phyloP scores from a whole-genome alignment of 805 yeast species.

The Myxozyma kluyveri region DNA sequence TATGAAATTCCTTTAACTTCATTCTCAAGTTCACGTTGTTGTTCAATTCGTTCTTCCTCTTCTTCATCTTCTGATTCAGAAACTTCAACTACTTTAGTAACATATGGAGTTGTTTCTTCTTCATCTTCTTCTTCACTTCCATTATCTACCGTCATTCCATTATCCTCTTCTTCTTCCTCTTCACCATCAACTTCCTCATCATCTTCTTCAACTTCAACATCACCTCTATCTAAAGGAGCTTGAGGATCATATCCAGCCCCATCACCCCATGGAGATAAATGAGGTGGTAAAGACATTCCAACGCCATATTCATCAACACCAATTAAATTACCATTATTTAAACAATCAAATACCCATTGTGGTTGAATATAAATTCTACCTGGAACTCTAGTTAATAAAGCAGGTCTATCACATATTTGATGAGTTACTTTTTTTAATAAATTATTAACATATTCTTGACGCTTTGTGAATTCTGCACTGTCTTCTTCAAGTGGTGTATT shows the following conservation, averaged over 20 bases:
- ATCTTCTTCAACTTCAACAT: slow-evolving; percentile 47
- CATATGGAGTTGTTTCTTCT: slow-evolving; percentile 3
- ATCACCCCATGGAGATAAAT: slow-evolving; percentile 98
- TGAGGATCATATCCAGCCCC: slow-evolving; percentile 85
- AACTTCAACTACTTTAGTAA: slow-evolving; percentile 15
- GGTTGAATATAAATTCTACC: slow-evolving; percentile 96
- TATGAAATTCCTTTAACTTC: slow-evolving; percentile 86
- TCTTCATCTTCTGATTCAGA: slow-evolving; percentile 36
- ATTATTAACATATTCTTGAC: slow-evolving; percentile 15
- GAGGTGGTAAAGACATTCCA: slow-evolving; percentile 95
- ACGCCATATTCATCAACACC: slow-evolving; percentile 84
- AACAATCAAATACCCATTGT: slow-evolving; percentile 93
- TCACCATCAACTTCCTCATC: slow-evolving; percentile 54
- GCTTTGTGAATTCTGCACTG: neutral
- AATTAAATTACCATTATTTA: slow-evolving; percentile 71
- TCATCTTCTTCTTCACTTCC: slow-evolving; percentile 37
- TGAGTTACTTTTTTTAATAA: slow-evolving; percentile 63
- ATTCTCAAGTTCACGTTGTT: slow-evolving; percentile 80
- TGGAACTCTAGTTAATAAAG: slow-evolving; percentile 67
- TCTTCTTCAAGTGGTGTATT: slow-evolving; percentile 28
- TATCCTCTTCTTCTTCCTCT: slow-evolving; percentile 54
- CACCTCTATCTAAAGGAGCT: slow-evolving; percentile 45
- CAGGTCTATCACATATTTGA: slow-evolving; percentile 92
- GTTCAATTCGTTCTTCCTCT: slow-evolving; percentile 49
- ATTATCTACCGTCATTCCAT: slow-evolving; percentile 49